A percentile compares a stretch with the other conserved stretches of the same genome.
phyloP scores from a whole-genome alignment of 208 protist species.

The Strigomonas culicis region DNA sequence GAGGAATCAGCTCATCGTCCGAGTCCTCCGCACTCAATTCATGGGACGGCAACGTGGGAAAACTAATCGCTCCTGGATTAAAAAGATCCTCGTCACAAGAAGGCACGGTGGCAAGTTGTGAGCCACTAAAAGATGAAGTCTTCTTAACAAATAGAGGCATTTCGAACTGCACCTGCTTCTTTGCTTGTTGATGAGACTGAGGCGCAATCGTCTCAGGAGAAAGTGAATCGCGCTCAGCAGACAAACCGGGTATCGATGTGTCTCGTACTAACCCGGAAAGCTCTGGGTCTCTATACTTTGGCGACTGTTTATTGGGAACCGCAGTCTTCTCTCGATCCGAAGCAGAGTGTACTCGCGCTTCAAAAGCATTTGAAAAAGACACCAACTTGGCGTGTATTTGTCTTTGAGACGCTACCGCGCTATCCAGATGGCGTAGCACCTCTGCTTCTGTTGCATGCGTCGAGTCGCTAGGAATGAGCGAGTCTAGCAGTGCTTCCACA shows the following conservation, averaged over 20 bases:
- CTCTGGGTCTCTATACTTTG: neutral
- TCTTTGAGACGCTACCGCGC: neutral
- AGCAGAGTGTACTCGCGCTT: too few species aligned
- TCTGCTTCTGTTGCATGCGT: too few species aligned
- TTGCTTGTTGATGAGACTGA: too few species aligned
- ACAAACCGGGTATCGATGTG: neutral
- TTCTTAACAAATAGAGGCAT: too few species aligned
- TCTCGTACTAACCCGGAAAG: too few species aligned
- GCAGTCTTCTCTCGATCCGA: neutral
- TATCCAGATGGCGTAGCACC: neutral
- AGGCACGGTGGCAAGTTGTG: neutral
- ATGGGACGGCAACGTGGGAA: conserved; percentile 1
- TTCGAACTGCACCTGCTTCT: too few species aligned
- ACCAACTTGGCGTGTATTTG: too few species aligned
- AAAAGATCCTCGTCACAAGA: neutral
- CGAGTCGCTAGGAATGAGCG: too few species aligned
- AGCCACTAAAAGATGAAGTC: too few species aligned
- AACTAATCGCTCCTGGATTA: conserved; percentile 4
- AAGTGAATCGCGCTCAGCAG: neutral
- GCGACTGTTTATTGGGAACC: neutral
- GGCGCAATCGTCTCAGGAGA: too few species aligned
- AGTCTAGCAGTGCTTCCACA: too few species aligned
- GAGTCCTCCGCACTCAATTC: neutral
- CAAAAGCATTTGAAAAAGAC: too few species aligned
- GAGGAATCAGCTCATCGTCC: neutral